A percentile compares a stretch with the other conserved stretches of the same genome.
phyloP scores from a whole-genome alignment of 108 stramenopile species.

The Skeletonema tropicum region DNA sequence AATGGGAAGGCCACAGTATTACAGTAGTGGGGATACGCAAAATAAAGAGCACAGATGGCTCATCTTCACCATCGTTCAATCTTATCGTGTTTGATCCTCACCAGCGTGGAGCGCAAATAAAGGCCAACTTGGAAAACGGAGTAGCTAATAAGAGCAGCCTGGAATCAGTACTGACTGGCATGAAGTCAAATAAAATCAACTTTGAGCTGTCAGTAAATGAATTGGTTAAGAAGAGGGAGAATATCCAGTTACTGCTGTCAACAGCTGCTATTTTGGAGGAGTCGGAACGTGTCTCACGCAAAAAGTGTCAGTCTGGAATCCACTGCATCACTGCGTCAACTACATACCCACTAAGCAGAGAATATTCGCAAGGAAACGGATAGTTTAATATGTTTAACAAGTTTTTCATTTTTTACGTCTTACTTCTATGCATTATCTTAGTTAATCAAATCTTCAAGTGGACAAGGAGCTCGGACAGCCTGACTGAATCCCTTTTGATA shows the following conservation, averaged over 20 bases:
- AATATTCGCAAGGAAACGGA: not conserved
- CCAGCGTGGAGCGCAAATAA: slow-evolving; percentile 32
- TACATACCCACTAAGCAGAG: not conserved
- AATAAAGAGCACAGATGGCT: slow-evolving; percentile 10
- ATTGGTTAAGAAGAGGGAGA: not conserved
- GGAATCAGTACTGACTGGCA: not conserved
- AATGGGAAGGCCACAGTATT: slow-evolving; percentile 90
- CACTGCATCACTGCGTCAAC: slow-evolving; percentile 2
- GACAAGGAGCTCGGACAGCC: slow-evolving; percentile 74
- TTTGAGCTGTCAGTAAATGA: slow-evolving; percentile 2
- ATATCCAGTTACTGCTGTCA: not conserved
- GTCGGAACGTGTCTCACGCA: not conserved
- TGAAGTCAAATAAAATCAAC: not conserved
- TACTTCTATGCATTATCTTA: not conserved
- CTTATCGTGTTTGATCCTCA: slow-evolving; percentile 73
- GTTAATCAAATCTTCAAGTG: slow-evolving; percentile 61
- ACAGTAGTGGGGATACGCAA: slow-evolving; percentile 66
- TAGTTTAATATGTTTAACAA: not conserved
- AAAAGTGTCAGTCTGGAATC: not conserved
- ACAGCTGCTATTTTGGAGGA: not conserved
- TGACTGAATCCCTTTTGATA: slow-evolving; percentile 89
- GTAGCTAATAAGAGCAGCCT: not conserved
- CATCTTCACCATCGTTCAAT: slow-evolving; percentile 11
- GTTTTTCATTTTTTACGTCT: not conserved
- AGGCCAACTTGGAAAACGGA: slow-evolving; percentile 8